Conservation (phyloP, 2,329 filamentous ascomycete genomes). For the Colletotrichum aenigma region DNA sequence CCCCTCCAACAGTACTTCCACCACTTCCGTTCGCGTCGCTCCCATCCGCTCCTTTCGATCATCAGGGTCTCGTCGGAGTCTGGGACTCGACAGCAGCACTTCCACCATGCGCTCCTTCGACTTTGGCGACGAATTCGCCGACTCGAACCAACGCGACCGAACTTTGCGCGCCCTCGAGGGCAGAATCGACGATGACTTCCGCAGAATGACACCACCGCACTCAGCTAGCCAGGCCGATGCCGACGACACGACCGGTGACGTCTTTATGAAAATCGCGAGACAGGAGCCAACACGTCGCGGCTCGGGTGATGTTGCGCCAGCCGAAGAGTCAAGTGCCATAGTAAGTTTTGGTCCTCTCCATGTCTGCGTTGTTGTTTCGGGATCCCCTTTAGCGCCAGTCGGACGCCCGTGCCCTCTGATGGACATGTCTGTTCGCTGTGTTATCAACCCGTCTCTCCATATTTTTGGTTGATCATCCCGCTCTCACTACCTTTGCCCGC, state of each 20-base stretch:
- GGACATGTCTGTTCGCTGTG: slow-evolving; percentile 2
- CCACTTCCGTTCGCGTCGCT: slow-evolving; percentile 47
- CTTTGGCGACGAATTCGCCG: slow-evolving; percentile 44
- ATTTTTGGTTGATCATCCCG: slow-evolving; percentile 10
- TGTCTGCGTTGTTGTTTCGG: slow-evolving; percentile 17
- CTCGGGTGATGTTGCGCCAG: slow-evolving; percentile 34
- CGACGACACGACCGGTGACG: slow-evolving; percentile 59
- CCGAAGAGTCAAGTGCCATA: slow-evolving; percentile 43
- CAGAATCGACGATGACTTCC: slow-evolving; percentile 37
- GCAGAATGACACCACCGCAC: slow-evolving; percentile 44
- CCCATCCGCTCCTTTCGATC: slow-evolving; percentile 63
- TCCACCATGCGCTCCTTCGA: slow-evolving; percentile 48
- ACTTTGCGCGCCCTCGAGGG: slow-evolving; percentile 58
- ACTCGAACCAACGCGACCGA: slow-evolving; percentile 51
- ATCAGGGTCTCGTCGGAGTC: slow-evolving; percentile 60
- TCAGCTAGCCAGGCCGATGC: slow-evolving; percentile 40
- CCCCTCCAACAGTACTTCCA: slow-evolving; percentile 33
- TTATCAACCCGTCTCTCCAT: not conserved
- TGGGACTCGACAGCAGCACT: slow-evolving; percentile 56
- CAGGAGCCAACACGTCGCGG: slow-evolving; percentile 51
- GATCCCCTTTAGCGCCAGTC: slow-evolving; percentile 1
- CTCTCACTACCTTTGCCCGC: not conserved
- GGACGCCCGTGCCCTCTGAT: slow-evolving; percentile 15
- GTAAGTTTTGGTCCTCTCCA: slow-evolving; percentile 43
- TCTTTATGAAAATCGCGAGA: slow-evolving; percentile 63